phyloP scores from a whole-genome alignment of 108 stramenopile genomes.

The Seminavis robusta region DNA sequence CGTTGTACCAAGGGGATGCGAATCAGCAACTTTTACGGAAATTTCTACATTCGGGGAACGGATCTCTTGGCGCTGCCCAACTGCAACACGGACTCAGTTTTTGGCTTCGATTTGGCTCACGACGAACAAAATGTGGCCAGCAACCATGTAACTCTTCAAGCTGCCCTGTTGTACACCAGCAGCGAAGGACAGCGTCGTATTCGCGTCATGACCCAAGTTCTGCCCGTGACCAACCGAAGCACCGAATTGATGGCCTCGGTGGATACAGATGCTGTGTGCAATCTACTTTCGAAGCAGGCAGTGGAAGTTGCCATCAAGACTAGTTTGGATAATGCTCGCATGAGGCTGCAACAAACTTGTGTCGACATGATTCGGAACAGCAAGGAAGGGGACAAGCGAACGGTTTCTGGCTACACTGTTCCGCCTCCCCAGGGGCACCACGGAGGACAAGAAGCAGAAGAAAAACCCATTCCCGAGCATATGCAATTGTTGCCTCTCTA shows the following conservation, averaged over 20 bases:
- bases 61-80: conserved; percentile 97
- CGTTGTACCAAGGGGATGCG: conserved; percentile 94
- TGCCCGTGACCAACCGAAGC: conserved; percentile 73
- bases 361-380: conserved; percentile 72
- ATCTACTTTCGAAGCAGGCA: conserved; percentile 89
- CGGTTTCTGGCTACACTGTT: conserved; percentile 65
- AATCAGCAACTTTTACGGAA: conserved; percentile 95
- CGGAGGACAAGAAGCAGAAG: conserved; percentile 32
- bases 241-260: conserved; percentile 81
- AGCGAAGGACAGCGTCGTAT: conserved; percentile 94
- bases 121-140: conserved; percentile 87
- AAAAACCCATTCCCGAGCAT: conserved; percentile 63
- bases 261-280: conserved; percentile 75
- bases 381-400: conserved; percentile 68
- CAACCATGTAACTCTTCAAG: conserved; percentile 86
- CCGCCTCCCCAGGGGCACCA: conserved; percentile 32
- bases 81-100: conserved; percentile 89
- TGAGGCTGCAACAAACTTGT: conserved; percentile 79
- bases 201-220: conserved; percentile 93
- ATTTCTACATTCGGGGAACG: conserved; percentile 94
- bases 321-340: conserved; percentile 89
- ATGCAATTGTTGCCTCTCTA: conserved; percentile 93
- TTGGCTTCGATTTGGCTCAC: conserved; percentile 91
- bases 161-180: conserved; percentile 96
- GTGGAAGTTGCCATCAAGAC: conserved; percentile 85